Evolutionary conservation across 768 basidiomycete genomes (phyloP).

Genomic region (Mycena metata): DNA sequence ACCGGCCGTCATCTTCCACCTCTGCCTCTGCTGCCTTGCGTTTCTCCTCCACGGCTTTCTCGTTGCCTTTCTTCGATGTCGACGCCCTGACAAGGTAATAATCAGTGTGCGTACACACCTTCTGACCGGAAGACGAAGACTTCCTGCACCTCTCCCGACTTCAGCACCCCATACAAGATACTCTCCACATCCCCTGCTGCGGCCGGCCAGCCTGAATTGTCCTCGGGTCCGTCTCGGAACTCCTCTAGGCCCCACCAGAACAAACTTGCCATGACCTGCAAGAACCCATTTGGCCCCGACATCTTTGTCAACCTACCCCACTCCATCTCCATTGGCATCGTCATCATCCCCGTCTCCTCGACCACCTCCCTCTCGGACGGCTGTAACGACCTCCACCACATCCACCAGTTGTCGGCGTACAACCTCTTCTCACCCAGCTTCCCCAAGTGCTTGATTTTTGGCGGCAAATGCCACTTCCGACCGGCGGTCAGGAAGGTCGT

Average conservation of each 20-base stretch:
- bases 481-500: background rate
- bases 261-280: no score
- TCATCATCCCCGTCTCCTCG: background rate
- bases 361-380: background rate
- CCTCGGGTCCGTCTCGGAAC: background rate
- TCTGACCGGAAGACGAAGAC: no score
- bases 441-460: background rate
- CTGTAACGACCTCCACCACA: background rate
- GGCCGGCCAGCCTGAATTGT: background rate
- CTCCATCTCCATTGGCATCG: background rate
- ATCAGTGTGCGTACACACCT: no score
- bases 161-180: no score
- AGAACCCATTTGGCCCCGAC: background rate
- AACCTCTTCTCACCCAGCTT: no score
- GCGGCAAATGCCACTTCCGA: background rate
- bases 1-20: no score
- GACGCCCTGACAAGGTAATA: no score
- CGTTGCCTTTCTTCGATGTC: no score
- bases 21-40: no score
- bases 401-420: slow-evolving; percentile 3
- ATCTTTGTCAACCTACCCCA: background rate
- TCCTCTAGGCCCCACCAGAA: background rate
- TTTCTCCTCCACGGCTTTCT: no score
- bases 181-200: background rate
- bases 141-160: no score